These are phyloP conservation scores for Fusarium haematococcum DNA, from an alignment of 2,329 filamentous ascomycete species.

Conservation along the genomic window DNA sequence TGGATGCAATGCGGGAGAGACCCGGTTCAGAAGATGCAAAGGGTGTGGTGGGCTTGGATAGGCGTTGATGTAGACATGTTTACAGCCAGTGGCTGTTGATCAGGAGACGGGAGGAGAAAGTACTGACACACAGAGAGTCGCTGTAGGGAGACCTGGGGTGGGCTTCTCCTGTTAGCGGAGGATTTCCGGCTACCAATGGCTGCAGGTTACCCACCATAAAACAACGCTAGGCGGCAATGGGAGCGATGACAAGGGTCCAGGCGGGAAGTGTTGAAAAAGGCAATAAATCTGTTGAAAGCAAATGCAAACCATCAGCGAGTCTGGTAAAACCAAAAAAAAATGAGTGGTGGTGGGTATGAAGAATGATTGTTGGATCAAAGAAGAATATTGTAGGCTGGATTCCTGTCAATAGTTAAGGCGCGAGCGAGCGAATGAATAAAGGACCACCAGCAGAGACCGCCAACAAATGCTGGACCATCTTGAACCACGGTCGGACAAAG, in stretches of 20 bases:
- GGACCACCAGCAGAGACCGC: conserved; percentile 19
- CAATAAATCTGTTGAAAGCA: conserved; percentile 39
- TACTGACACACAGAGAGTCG: conserved; percentile 42
- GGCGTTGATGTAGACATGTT: conserved; percentile 39
- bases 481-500: conserved; percentile 41
- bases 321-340: conserved; percentile 14
- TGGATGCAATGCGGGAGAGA: conserved; percentile 34
- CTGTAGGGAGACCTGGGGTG: conserved; percentile 35
- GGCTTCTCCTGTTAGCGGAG: conserved; percentile 32
- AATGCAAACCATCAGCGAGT: conserved; percentile 41
- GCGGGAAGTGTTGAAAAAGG: conserved; percentile 21
- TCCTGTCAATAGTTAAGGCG: conserved; percentile 7
- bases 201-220: conserved; percentile 38
- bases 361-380: neutral
- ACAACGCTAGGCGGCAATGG: conserved; percentile 39
- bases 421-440: conserved; percentile 16
- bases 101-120: conserved; percentile 20
- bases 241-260: conserved; percentile 35
- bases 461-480: conserved; percentile 18
- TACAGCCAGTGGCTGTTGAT: conserved; percentile 22
- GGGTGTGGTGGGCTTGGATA: conserved; percentile 20
- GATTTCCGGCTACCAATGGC: conserved; percentile 35
- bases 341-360: conserved; percentile 1
- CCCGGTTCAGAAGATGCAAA: conserved; percentile 17
- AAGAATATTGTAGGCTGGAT: neutral